Evolutionary conservation across 2,329 filamentous ascomycete species (phyloP), one percentile per base, ranked within the genome.

Genomic region (Fusarium coicis): DNA sequence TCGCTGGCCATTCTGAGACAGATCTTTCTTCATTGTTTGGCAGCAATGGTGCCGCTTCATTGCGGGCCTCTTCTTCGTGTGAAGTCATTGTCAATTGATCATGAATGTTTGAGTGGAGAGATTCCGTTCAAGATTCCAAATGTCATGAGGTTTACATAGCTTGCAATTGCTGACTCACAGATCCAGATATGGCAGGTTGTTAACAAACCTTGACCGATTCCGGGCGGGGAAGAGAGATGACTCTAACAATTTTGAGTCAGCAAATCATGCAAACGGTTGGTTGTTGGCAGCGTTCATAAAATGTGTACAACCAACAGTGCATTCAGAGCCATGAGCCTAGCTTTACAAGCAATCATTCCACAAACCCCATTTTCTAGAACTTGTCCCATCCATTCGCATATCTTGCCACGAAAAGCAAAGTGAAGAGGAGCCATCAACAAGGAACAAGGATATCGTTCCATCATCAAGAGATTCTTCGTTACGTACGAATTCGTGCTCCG

Each of bases 21-120:
- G 59, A 15, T 32, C 11, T n/a, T 4, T 55, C 15, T 14, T 69
- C 44, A 10, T 26, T 10, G 16, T 44, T 49, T 9, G 59, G 52
- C 5, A 77, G 26, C 50, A 77, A 44, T 32, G 75, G 72, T 5
- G 67, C 42, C 21, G 68, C 62, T 61, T 77, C 75, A 18, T 54
- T 52, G 4, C 37, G 11, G 3, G 54, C 28, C 4, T 46, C 28
- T 30, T 71, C 46, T n/a, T 55, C 36, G 21, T 18, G 50, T 3
- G 34, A n/a, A 14, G 14, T 10, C 50, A 54, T 54, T 18, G 0
- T 39, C 5, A 40, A 53, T n/a, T 54, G 19, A 14, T 18, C 23
- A 18, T 36, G 0, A n/a, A 40, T 12, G 5, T 14, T 4, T 14
- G 34, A 16, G 14, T 34, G 47, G 3, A 34, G 16, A 50, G 10